Evolutionary conservation across 306 rosid genomes (phyloP).

Genomic region (Nissolia schottii): DNA sequence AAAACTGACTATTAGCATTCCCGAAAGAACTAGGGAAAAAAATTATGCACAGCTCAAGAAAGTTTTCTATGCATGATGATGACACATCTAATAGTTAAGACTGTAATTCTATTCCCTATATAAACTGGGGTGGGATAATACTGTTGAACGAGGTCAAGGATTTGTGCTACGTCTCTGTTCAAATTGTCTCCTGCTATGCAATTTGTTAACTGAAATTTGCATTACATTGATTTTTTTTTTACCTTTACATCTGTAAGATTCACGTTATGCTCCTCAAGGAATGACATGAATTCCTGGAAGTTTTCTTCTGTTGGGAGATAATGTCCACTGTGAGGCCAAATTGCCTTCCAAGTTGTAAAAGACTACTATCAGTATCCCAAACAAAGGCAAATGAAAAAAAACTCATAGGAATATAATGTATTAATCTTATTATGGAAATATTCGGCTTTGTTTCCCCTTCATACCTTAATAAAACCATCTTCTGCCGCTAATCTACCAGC

Average conservation of each 20-base stretch:
- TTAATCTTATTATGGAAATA: background rate
- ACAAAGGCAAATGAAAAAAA: background rate
- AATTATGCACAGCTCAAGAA: background rate
- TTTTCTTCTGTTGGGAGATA: conserved; percentile 83
- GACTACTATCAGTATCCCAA: background rate
- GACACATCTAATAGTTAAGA: background rate
- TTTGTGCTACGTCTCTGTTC: too few relatives aligned
- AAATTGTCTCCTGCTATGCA: background rate
- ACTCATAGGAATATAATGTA: background rate
- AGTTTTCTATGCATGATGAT: background rate
- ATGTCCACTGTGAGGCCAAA: conserved; percentile 97
- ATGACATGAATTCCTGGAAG: conserved; percentile 62
- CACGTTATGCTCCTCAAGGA: conserved; percentile 54
- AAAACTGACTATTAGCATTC: background rate
- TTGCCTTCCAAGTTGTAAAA: conserved; percentile 40
- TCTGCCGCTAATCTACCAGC: conserved; percentile 79
- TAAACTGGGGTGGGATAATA: background rate
- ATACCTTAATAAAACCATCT: conserved; percentile 75
- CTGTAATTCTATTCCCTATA: background rate
- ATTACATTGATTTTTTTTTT: background rate
- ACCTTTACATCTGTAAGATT: conserved; percentile 74
- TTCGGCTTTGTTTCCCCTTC: background rate
- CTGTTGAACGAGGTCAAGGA: background rate
- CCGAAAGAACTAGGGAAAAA: background rate
- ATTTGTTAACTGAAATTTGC: background rate